Evolutionary conservation across 1,284 basidiomycete genomes (phyloP).

Genomic region (Ceratobasidium sp.): DNA sequence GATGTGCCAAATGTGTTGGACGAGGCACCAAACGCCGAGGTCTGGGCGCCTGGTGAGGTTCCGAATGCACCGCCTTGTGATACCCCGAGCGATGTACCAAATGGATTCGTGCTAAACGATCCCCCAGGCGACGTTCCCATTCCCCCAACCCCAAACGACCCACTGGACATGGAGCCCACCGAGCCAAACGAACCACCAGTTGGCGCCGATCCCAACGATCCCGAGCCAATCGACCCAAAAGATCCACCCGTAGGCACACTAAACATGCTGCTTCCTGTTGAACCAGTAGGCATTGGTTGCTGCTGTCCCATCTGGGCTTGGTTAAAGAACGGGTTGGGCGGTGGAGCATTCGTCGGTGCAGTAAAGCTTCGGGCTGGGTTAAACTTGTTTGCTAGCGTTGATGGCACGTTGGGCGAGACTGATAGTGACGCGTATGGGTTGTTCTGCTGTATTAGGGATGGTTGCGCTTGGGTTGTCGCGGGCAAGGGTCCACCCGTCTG

Average conservation of each 20-base stretch:
- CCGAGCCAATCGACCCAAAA: slow-evolving; percentile 13
- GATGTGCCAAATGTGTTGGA: slow-evolving; percentile 21
- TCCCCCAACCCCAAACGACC: slow-evolving; percentile 5
- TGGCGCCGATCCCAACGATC: neutral
- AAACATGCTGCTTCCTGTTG: slow-evolving; percentile 28
- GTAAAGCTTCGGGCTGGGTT: slow-evolving; percentile 31
- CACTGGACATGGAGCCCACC: neutral
- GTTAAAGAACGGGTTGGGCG: slow-evolving; percentile 33
- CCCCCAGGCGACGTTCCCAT: slow-evolving; percentile 20
- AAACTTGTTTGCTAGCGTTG: slow-evolving; percentile 24
- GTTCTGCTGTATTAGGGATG: slow-evolving; percentile 5
- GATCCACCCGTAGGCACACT: slow-evolving; percentile 8
- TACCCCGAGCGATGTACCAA: slow-evolving; percentile 5
- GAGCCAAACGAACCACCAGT: slow-evolving; percentile 30
- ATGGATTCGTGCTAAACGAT: neutral
- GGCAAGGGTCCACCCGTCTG: slow-evolving; percentile 21
- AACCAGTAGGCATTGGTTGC: slow-evolving; percentile 5
- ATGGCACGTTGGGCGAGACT: slow-evolving; percentile 1
- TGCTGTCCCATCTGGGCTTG: slow-evolving; percentile 3
- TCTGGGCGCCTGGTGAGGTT: neutral
- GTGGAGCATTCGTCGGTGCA: neutral
- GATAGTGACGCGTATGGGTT: slow-evolving; percentile 30
- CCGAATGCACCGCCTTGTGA: slow-evolving; percentile 19
- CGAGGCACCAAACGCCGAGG: slow-evolving; percentile 12
- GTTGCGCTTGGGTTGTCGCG: slow-evolving; percentile 1